Base-by-base conservation (phyloP, 1,284 basidiomycete genomes). In the Apiotrichum siamense region DNA sequence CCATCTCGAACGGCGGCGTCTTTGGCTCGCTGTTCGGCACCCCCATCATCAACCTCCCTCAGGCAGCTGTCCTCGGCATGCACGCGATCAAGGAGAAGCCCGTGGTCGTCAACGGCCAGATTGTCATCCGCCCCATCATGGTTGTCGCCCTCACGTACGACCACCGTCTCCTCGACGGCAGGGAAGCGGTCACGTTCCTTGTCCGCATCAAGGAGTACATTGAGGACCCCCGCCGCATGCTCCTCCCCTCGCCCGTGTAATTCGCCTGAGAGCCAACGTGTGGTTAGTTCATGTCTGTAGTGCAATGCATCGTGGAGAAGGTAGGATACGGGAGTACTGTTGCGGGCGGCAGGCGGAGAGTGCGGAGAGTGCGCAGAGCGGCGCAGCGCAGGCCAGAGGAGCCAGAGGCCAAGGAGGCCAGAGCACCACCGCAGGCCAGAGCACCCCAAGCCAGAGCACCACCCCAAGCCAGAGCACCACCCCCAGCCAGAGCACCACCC, bases 1-100 rank as follows among this genome's bases (percentile, higher is more conserved):
- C 94, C 65, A 97, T 98, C 75, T 97, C 94, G 49, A 98, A 98
- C 73, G 96, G 96, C 44, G 96, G 94, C 66, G 94, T 98, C 69
- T 98, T 98, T 67, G 94, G 94, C 50, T 96, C 91, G 48, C 79
- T 97, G 43, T 97, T 87, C 70, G 94, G 94, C 46, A 98, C 94
- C 32, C 94, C 94, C 45, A 93, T 92, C 73, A 93, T 98, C 77
- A 98, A 97, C 80, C 78, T 94, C 51, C 94, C 94, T 20, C 94
- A 97, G 74, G 79, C 90, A 38, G 94, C 92, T 52, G 93, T 97
- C 20, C 81, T 97, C 52, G 89, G 86, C 81, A 97, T 97, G 91
- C 94, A 98, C 77, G 70, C 91, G 23, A 92, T 97, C 80, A 96
- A 94, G 76, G 91, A 97, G 62, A 85, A 83, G 65, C 82, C 96